Conservation (phyloP, 768 basidiomycete genomes). For the Dentipellis sp. region DNA sequence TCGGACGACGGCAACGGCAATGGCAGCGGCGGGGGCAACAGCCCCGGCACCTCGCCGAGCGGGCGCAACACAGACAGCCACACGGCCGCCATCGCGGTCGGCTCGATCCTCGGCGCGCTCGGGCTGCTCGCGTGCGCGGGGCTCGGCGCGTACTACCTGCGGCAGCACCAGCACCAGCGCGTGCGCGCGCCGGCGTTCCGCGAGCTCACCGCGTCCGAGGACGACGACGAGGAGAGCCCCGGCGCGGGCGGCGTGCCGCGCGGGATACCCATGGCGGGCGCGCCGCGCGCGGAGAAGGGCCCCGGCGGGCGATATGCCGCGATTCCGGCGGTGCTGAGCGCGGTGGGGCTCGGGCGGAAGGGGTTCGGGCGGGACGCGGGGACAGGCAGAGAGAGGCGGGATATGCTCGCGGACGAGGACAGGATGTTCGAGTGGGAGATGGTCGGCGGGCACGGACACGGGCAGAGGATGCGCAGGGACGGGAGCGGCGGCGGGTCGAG, state of each 20-base stretch:
- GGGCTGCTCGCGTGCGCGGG: slow-evolving; percentile 38
- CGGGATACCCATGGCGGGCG: slow-evolving; percentile 17
- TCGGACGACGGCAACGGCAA: slow-evolving; percentile 12
- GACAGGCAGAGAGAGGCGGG: slow-evolving; percentile 32
- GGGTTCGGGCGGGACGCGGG: slow-evolving; percentile 5
- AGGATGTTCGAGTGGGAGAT: slow-evolving; percentile 24
- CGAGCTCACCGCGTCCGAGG: slow-evolving; percentile 22
- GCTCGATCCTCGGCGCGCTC: slow-evolving; percentile 51
- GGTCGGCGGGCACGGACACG: not conserved
- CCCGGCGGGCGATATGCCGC: slow-evolving; percentile 3
- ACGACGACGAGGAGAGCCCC: slow-evolving; percentile 25
- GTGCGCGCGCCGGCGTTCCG: slow-evolving; percentile 18
- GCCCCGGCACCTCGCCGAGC: not conserved
- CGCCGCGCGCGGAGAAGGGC: not conserved
- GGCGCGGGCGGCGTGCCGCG: slow-evolving; percentile 9
- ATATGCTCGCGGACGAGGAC: slow-evolving; percentile 79
- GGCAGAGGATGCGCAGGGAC: slow-evolving; percentile 11
- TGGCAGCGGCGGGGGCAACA: slow-evolving; percentile 10
- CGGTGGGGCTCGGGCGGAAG: slow-evolving; percentile 17
- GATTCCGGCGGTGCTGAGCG: slow-evolving; percentile 21
- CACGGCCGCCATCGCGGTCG: slow-evolving; percentile 42
- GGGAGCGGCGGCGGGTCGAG: slow-evolving; percentile 13
- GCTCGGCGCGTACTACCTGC: slow-evolving; percentile 35
- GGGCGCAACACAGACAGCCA: not conserved
- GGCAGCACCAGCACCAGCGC: slow-evolving; percentile 29